Percentiles rank a stretch among this genome's conserved stretches.
Evolutionary conservation across 352 stramenopile genomes (phyloP).

Genomic region (Phytophthora uliginosa): DNA sequence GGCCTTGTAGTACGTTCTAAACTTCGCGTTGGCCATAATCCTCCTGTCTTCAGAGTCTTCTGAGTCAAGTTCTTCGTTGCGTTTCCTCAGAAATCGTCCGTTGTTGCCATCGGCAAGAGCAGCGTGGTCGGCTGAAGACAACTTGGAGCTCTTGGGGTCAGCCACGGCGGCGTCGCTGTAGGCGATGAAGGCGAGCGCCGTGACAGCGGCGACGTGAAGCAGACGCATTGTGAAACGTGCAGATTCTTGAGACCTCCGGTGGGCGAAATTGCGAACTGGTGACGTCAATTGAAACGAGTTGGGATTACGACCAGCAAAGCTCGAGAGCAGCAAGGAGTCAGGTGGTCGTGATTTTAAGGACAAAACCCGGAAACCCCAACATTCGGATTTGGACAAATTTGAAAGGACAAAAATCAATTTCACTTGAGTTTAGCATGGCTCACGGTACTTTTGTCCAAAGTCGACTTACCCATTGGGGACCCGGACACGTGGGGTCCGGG

Average conservation of each 20-base stretch:
- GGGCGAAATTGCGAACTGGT: constrained; percentile 1
- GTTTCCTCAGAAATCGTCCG: constrained; percentile 5
- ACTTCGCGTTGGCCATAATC: background rate
- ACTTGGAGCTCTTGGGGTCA: constrained; percentile 4
- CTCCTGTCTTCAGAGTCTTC: constrained; percentile 11
- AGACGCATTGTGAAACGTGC: constrained; percentile 14
- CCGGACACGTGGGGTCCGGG: no score
- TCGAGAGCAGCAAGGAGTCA: constrained; percentile 9
- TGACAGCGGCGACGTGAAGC: constrained; percentile 8
- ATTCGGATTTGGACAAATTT: no score
- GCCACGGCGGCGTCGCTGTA: constrained; percentile 4
- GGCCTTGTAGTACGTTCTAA: constrained; percentile 15
- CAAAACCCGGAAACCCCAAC: no score
- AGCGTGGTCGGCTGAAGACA: background rate
- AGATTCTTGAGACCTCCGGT: background rate
- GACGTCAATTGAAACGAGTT: background rate
- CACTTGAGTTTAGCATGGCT: no score
- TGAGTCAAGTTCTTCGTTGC: background rate
- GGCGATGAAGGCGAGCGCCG: constrained; percentile 8
- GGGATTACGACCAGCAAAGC: constrained; percentile 11
- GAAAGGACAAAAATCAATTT: no score
- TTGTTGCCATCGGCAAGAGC: background rate
- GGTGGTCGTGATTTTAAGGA: constrained; percentile 7
- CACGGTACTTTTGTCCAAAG: no score
- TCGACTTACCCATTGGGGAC: no score